A percentile compares a stretch with the other conserved stretches of the same genome.
phyloP scores from a whole-genome alignment of 352 stramenopile genomes.

The Globisporangium cederbergense region DNA sequence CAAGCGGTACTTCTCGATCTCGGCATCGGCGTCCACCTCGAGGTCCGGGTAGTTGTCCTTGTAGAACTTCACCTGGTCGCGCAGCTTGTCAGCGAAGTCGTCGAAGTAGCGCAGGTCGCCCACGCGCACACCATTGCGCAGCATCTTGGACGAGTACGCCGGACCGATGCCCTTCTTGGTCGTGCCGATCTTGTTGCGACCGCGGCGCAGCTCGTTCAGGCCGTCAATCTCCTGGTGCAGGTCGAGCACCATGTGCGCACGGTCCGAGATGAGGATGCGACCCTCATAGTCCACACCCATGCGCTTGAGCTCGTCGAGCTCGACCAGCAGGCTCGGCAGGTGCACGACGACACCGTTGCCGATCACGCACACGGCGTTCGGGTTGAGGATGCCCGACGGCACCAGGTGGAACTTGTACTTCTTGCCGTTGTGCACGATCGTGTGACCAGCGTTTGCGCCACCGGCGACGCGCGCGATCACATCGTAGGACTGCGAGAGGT shows the following conservation, averaged over 20 bases:
- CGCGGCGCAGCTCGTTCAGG: conserved; percentile 80
- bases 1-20: conserved; percentile 81
- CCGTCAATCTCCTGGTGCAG: conserved; percentile 95
- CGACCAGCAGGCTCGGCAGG: conserved; percentile 94
- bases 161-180: conserved; percentile 99
- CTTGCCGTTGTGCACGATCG: conserved; percentile 96
- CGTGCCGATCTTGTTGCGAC: conserved; percentile 98
- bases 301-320: conserved; percentile 90
- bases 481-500: conserved; percentile 93
- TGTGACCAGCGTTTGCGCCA: conserved; percentile 98
- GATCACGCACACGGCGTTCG: conserved; percentile 94
- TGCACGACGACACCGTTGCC: conserved; percentile 99
- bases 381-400: conserved; percentile 97
- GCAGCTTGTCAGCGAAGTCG: conserved; percentile 89
- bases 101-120: conserved; percentile 93
- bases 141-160: conserved; percentile 98
- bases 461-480: conserved; percentile 96
- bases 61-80: conserved; percentile 90
- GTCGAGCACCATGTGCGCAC: conserved; percentile 98
- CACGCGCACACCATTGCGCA: conserved; percentile 96
- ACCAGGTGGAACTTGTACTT: conserved; percentile 99
- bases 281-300: conserved; percentile 91
- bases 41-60: conserved; percentile 87
- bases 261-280: conserved; percentile 96
- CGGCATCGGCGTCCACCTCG: conserved; percentile 73